Evolutionary conservation across 495 filamentous ascomycete species (phyloP), one percentile per base, ranked within the genome.

Genomic region (Lepidopterella palustris): DNA sequence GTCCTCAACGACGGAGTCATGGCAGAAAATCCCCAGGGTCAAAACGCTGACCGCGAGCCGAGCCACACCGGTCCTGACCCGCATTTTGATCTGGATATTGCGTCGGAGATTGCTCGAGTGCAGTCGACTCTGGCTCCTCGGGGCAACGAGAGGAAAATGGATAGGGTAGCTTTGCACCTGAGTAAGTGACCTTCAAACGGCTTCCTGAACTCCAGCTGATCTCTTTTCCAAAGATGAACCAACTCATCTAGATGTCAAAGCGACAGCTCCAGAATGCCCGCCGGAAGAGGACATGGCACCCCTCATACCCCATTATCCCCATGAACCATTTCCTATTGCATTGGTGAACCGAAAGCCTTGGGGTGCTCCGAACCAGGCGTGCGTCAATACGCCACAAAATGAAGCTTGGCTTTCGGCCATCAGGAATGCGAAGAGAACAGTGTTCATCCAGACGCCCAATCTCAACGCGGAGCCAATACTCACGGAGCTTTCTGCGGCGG

Each of bases 381-480:
- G 78, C 57, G 69, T 84, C 32, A 72, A 77, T 49, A 83, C 81
- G 2, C 88, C 88, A 0, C 88, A 92, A 70, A 88, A 90, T 63
- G 80, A 81, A 49, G 82, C 79, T 9, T 92, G 83, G 78, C 74
- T 92, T 5, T 84, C 86, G 0, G 80, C 80, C 6, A 76, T 92
- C 28, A 75, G 82, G 5, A 79, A 90, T 63, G 87, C 87, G 0
- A 70, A 75, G 28, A 68, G 70, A 20, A 77, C 70, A 15, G 78
- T 90, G 15, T 87, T 90, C 69, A 88, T 90, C 58, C 86, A 90
- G 64, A 83, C 86, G 0, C 88, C 88, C 0, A 85, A 86, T 35
- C 78, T 92, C 50, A 92, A 92, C 65, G 86, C 87, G 10, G 80
- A 79, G 55, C 82, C 85, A 0, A 76, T 89, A 0, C 57, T 87